Conservation (phyloP, 208 protist species). For the Acanthamoeba lenticulata region DNA sequence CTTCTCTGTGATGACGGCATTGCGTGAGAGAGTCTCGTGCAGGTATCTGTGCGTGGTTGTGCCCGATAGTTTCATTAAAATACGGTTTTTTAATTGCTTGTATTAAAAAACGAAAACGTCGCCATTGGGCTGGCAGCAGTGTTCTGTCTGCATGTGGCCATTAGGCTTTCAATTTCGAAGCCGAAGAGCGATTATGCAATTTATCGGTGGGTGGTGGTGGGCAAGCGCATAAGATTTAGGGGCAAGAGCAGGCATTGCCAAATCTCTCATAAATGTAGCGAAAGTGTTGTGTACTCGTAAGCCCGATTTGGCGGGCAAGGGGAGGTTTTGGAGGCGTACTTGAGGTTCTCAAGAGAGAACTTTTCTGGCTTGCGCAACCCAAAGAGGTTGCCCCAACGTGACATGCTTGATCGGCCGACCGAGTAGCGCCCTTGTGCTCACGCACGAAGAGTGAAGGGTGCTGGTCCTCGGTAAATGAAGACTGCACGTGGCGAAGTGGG, state of each 20-base stretch:
- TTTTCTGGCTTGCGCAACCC: conserved; percentile 74
- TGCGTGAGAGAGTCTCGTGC: conserved; percentile 74
- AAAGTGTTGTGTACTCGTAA: background rate
- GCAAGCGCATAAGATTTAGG: background rate
- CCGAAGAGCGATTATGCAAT: too few species aligned
- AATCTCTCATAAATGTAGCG: background rate
- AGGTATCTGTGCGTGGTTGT: conserved; percentile 72
- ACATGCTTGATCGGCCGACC: too few species aligned
- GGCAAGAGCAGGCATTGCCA: background rate
- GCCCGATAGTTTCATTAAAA: background rate
- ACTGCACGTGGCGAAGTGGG: too few species aligned
- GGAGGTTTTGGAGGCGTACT: conserved; percentile 28
- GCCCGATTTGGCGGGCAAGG: background rate
- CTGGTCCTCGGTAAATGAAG: too few species aligned
- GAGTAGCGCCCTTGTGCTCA: too few species aligned
- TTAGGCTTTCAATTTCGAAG: background rate
- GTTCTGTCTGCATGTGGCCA: too few species aligned
- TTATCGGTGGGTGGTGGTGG: too few species aligned
- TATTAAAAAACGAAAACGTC: background rate
- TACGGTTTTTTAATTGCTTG: background rate
- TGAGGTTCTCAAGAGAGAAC: conserved; percentile 78
- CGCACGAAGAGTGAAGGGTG: too few species aligned
- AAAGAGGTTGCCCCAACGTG: conserved; percentile 22
- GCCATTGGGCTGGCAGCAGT: too few species aligned
- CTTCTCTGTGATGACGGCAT: conserved; percentile 74